Percentiles rank a stretch among this genome's conserved stretches.
Conservation (phyloP, 345 rosid species). For the Odontarrhena argentea region DNA sequence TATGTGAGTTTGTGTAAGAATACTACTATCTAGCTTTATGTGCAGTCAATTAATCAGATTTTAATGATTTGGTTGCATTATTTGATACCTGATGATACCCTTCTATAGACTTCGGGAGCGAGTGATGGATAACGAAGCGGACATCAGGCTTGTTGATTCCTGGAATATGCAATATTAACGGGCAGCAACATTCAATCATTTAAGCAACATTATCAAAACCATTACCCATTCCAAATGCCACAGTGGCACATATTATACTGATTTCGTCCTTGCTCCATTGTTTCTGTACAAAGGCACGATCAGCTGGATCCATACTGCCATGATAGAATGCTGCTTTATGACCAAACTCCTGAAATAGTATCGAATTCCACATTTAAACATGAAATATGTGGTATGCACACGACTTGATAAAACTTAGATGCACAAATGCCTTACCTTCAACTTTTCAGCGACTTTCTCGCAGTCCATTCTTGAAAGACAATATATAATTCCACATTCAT, state of each 20-base stretch:
- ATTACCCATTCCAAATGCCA: constrained; percentile 99
- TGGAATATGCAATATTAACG: constrained; percentile 44
- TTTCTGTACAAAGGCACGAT: constrained; percentile 76
- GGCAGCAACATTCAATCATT: constrained; percentile 21
- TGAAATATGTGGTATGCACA: constrained; percentile 18
- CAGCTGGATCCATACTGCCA: constrained; percentile 86
- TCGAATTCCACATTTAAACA: constrained; percentile 17
- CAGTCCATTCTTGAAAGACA: constrained; percentile 99
- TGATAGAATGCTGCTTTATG: constrained; percentile 98
- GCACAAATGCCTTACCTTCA: constrained; percentile 66
- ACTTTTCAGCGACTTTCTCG: constrained; percentile 86
- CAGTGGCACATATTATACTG: constrained; percentile 95
- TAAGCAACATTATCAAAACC: constrained; percentile 33
- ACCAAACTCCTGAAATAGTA: constrained; percentile 66
- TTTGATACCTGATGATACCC: constrained; percentile 93
- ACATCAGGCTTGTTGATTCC: constrained; percentile 99
- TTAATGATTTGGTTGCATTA: not conserved
- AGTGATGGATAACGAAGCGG: constrained; percentile 98
- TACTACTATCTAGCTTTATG: constrained; percentile 12
- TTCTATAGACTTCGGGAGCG: constrained; percentile 97
- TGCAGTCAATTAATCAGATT: constrained; percentile 2
- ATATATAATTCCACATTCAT: constrained; percentile 97
- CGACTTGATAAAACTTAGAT: constrained; percentile 10
- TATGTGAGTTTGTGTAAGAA: constrained; percentile 18
- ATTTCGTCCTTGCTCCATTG: constrained; percentile 99